A percentile compares a stretch with the other conserved stretches of the same genome.
These are phyloP conservation scores for Oryza officinalis DNA, from an alignment of 176 grass and related monocot species.

Conservation along the genomic window DNA sequence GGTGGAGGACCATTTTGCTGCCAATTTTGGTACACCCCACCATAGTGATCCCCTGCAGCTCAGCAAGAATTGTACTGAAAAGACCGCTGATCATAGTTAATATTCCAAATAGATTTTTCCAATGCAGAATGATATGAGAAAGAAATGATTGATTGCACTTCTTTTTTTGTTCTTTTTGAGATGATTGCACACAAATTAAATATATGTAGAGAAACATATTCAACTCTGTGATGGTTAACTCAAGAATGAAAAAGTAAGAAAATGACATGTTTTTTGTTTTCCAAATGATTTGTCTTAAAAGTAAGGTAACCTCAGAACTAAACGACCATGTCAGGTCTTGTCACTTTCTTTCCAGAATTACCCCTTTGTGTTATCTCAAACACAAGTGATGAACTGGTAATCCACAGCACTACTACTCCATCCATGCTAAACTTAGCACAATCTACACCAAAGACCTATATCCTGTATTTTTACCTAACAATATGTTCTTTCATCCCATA, in stretches of 20 bases:
- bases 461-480: not conserved
- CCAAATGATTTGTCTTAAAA: not conserved
- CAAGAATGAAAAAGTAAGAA: not conserved
- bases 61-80: not conserved
- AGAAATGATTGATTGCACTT: not conserved
- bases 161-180: not conserved
- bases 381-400: not conserved
- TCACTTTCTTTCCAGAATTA: not conserved
- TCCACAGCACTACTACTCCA: not conserved
- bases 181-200: not conserved
- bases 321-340: not conserved
- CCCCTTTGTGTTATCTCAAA: not conserved
- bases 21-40: conserved; percentile 70
- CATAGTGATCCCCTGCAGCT: conserved; percentile 73
- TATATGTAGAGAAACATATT: conserved; percentile 7
- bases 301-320: not conserved
- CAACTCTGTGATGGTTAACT: not conserved
- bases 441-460: not conserved
- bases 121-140: conserved; percentile 21
- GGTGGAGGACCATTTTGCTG: conserved; percentile 67
- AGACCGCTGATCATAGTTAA: not conserved
- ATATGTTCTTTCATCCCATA: not conserved
- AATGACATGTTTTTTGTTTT: not conserved
- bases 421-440: conserved; percentile 1
- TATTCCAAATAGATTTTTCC: conserved; percentile 3